Percentiles rank a stretch among this genome's conserved stretches.
Evolutionary conservation across 768 basidiomycete species (phyloP).

Genomic region (Leccinum variicolor): DNA sequence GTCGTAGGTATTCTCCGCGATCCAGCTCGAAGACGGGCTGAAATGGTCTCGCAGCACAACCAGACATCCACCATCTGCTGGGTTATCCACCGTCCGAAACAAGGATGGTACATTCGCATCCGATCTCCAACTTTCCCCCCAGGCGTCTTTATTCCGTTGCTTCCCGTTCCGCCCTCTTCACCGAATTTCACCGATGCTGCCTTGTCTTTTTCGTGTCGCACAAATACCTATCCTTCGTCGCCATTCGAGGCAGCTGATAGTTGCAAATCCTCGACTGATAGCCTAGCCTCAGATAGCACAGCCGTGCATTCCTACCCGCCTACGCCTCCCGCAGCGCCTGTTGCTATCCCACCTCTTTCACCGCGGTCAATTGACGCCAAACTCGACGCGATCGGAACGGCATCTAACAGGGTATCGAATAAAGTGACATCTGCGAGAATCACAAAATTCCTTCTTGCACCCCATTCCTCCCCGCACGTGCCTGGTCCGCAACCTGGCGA

Average conservation of each 20-base stretch:
- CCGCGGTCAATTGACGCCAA: conserved; percentile 32
- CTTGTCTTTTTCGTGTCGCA: conserved; percentile 51
- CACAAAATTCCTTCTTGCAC: conserved; percentile 52
- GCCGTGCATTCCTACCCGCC: conserved; percentile 56
- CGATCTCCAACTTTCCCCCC: conserved; percentile 70
- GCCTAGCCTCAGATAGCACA: conserved; percentile 30
- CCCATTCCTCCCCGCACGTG: conserved; percentile 39
- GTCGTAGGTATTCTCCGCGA: conserved; percentile 46
- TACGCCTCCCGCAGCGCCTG: conserved; percentile 40
- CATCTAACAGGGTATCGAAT: background rate
- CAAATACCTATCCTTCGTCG: conserved; percentile 33
- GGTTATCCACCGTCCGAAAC: conserved; percentile 75
- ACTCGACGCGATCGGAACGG: conserved; percentile 19
- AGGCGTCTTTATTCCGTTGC: conserved; percentile 51
- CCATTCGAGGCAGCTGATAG: conserved; percentile 4
- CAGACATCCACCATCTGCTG: conserved; percentile 63
- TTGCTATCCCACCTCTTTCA: conserved; percentile 33
- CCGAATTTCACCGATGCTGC: conserved; percentile 50
- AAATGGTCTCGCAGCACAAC: conserved; percentile 48
- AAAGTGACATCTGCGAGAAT: conserved; percentile 22
- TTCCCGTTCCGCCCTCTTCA: conserved; percentile 46
- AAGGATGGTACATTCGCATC: conserved; percentile 84
- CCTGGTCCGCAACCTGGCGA: conserved; percentile 28
- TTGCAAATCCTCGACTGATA: conserved; percentile 26
- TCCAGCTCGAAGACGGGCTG: background rate